Percentiles rank a stretch among this genome's conserved stretches.
These are phyloP conservation scores for Bidens hawaiensis DNA, from an alignment of 140 eudicot genomes.

Conservation along the genomic window DNA sequence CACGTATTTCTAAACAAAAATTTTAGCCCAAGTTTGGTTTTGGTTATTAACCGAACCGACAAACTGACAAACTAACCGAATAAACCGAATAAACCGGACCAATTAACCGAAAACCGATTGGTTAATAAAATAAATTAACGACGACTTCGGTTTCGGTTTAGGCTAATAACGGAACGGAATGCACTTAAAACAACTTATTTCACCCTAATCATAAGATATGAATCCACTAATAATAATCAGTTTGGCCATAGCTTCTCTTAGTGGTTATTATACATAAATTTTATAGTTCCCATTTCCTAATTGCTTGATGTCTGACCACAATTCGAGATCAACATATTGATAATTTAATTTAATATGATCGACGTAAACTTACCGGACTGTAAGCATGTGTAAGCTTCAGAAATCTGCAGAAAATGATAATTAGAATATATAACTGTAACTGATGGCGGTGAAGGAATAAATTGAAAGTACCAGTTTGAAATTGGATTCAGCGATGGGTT, in stretches of 20 bases:
- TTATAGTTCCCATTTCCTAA: not conserved
- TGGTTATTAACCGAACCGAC: no score
- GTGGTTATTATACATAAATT: not conserved
- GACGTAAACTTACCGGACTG: constrained; percentile 47
- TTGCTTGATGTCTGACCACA: not conserved
- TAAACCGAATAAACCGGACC: no score
- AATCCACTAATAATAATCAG: no score
- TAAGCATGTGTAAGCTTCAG: constrained; percentile 78
- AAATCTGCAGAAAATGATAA: constrained; percentile 47
- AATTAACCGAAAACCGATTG: no score
- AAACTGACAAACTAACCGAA: no score
- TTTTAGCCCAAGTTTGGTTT: no score
- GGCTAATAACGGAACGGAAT: no score
- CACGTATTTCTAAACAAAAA: no score
- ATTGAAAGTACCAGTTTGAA: constrained; percentile 52
- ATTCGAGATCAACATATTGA: not conserved
- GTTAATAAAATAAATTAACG: no score
- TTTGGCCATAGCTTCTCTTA: not conserved
- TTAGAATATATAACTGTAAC: not conserved
- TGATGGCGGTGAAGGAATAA: not conserved
- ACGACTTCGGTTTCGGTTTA: no score
- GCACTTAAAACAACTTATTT: not conserved
- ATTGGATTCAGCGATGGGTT: constrained; percentile 55
- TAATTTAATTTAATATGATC: not conserved
- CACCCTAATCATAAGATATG: not conserved